Base-by-base conservation (phyloP, 805 yeast species). In the Candida tibetensis region DNA sequence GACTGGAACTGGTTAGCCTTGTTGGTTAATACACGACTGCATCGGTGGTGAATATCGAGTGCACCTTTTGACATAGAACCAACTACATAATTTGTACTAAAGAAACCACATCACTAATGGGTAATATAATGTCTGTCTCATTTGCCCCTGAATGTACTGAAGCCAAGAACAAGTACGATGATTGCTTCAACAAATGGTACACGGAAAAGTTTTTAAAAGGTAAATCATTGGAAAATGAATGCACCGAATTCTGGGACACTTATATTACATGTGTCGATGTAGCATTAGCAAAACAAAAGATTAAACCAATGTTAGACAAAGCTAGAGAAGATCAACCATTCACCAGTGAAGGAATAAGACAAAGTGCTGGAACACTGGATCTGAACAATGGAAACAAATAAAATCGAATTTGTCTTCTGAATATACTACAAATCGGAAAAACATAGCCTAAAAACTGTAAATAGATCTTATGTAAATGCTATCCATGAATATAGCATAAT, bases 101-200 rank as follows among this genome's bases (percentile, higher is more conserved):
- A n/a, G n/a, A n/a, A n/a, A n/a, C n/a, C n/a, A n/a, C 16, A 25
- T 19, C 22, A 21, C 35, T 18, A 32, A 69, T 69, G 74, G 74
- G 74, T 37, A 69, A 65, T 46, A 58, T 55, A 36, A 68, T 69
- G 73, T 69, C 95, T 5, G 69, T 59, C 8, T 88, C 96, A 44
- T 85, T 93, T 71, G 98, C 99, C 26, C 96, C 97, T 17, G 98
- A 93, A 66, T 93, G 99, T 64, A 87, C 95, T 16, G 85, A 79
- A 25, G 76, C 83, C 41, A 93, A 93, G 63, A 79, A 79, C 51
- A 77, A 80, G 53, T 93, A 93, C 56, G 98, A 93, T 57, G 84
- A 81, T 53, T 93, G 99, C 61, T 93, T 93, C 68, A 90, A 89
- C 63, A 76, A 76, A 48, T 90, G 99, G 99, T 93, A 93, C 59